Base-by-base conservation (phyloP, 352 stramenopile genomes). In the Aphanomyces stellatus region DNA sequence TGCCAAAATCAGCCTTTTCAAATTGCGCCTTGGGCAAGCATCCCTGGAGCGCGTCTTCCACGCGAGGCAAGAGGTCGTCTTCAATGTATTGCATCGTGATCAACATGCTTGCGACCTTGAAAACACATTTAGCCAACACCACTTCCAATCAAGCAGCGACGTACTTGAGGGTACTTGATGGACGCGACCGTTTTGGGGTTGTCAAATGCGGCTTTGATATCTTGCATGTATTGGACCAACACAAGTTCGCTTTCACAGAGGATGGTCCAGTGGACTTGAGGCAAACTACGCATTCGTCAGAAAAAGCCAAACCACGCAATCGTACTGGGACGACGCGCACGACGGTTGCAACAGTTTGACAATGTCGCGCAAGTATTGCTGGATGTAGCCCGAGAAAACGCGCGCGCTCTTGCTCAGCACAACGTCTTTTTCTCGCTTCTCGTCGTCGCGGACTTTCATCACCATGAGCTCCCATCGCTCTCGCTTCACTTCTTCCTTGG, bases 381-480 rank as follows among this genome's bases (percentile, higher is more conserved):
- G 85, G 2, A 93, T 69, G 53, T 90, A 81, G 24, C 79, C 88
- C 69, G 91, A 91, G 62, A 91, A 90, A 1, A 74, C 85, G 2
- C 82, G 72, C 22, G 81, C 82, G 60, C 85, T 93, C 51, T 93
- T 82, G 6, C 79, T 91, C 60, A 93, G 71, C n/a, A 86, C 78
- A 65, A 93, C 88, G 68, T 91, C 85, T 27, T 73, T 69, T 46
- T 93, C 82, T 41, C 75, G 49, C 49, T 80, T 88, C 51, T 77
- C 87, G 0, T 80, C 79, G 37, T 90, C 82, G 8, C 85, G 81
- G 51, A 93, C 89, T 60, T 74, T 88, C 5, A 82, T 74, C 27
- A 74, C 75, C 19, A 74, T 74, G 77, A 91, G 87, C 57, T 91
- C 85, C 85, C 85, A 93, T 46, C 85, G 81, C 69, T 93, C 85